These are phyloP conservation scores for Guadua angustifolia DNA, from an alignment of 176 grass and related monocot genomes.

Conservation along the genomic window DNA sequence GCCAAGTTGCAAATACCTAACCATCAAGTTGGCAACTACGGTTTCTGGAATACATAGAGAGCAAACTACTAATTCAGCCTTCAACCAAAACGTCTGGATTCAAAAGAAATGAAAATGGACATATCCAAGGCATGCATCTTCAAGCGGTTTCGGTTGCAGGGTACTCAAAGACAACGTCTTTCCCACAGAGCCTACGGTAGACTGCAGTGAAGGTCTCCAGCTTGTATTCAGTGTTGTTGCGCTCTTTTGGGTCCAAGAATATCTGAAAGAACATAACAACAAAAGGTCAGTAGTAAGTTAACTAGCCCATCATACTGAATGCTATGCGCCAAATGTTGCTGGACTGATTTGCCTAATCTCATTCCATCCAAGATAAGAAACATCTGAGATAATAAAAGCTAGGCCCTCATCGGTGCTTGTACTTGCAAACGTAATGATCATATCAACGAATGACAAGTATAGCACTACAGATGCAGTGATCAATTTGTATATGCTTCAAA, in stretches of 20 bases:
- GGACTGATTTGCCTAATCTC: neutral
- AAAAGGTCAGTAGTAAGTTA: neutral
- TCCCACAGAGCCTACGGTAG: conserved; percentile 86
- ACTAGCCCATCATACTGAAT: neutral
- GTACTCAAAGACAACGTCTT: conserved; percentile 81
- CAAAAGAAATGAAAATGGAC: conserved; percentile 23
- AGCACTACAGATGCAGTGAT: neutral
- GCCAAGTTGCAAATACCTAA: conserved; percentile 24
- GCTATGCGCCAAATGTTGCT: neutral
- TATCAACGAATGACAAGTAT: neutral
- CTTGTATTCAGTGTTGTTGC: conserved; percentile 96
- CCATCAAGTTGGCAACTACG: conserved; percentile 50
- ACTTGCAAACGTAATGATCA: too few relatives aligned
- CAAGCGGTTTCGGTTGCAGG: conserved; percentile 48
- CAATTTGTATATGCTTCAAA: neutral
- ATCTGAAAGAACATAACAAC: conserved; percentile 55
- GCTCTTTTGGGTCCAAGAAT: conserved; percentile 91
- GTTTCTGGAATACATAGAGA: conserved; percentile 41
- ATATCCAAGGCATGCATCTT: conserved; percentile 37
- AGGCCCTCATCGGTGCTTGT: too few relatives aligned
- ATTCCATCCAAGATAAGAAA: neutral
- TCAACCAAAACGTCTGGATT: conserved; percentile 32
- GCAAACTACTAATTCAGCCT: conserved; percentile 29
- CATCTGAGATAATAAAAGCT: neutral
- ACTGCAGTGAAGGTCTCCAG: conserved; percentile 87